Evolutionary conservation across 306 rosid genomes (phyloP).

Genomic region (Crotalaria pallida): DNA sequence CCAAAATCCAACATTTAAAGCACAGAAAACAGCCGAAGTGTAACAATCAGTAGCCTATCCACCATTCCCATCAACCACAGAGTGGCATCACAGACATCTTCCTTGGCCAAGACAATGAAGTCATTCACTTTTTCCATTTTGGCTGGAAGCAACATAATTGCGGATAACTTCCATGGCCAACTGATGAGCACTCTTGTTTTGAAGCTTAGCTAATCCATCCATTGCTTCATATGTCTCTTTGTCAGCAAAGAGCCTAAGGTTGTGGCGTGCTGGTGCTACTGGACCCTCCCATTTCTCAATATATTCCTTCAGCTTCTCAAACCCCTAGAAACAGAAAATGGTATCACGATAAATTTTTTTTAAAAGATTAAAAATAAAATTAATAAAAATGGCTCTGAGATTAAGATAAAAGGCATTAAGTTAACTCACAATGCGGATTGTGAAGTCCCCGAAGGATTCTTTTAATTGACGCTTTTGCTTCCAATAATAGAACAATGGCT

Average conservation of each 20-base stretch:
- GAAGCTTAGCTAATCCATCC: conserved; percentile 66
- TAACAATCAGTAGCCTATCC: conserved; percentile 22
- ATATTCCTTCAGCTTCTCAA: conserved; percentile 69
- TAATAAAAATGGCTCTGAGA: not conserved
- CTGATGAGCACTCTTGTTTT: conserved; percentile 89
- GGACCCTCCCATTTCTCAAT: conserved; percentile 94
- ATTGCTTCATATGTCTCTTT: conserved; percentile 80
- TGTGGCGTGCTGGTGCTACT: conserved; percentile 54
- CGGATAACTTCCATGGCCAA: conserved; percentile 89
- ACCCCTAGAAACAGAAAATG: conserved; percentile 57
- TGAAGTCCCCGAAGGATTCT: conserved; percentile 86
- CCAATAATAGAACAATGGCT: conserved; percentile 89
- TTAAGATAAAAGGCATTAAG: not conserved
- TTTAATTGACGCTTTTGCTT: conserved; percentile 81
- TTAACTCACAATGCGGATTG: conserved; percentile 66
- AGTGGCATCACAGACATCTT: conserved; percentile 17
- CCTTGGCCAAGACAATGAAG: conserved; percentile 31
- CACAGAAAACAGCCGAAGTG: conserved; percentile 42
- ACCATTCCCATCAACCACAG: conserved; percentile 10
- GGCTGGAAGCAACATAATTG: conserved; percentile 70
- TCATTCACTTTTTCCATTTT: conserved; percentile 75
- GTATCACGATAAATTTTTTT: conserved; percentile 6
- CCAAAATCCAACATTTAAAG: conserved; percentile 31
- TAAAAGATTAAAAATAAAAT: not conserved
- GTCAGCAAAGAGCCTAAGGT: conserved; percentile 82